These are phyloP conservation scores for Peronospora belbahrii DNA, from an alignment of 352 stramenopile genomes.

Conservation along the genomic window DNA sequence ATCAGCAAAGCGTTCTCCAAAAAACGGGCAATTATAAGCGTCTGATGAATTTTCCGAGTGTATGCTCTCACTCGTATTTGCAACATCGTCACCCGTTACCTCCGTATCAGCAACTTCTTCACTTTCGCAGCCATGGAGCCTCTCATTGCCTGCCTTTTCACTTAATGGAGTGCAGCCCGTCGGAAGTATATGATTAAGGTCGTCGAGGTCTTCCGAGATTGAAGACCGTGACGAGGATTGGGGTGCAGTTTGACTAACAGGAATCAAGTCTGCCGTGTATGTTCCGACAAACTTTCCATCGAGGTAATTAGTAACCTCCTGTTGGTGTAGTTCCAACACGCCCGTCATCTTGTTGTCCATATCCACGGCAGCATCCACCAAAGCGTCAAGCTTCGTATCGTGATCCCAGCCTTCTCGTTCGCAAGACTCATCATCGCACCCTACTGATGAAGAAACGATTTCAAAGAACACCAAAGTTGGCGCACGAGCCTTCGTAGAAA, in stretches of 20 bases:
- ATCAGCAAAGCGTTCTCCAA: constrained; percentile 85
- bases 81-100: constrained; percentile 5
- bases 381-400: constrained; percentile 7
- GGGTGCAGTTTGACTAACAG: constrained; percentile 9
- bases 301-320: constrained; percentile 48
- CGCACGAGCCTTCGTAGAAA: constrained; percentile 58
- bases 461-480: constrained; percentile 67
- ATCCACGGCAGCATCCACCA: constrained; percentile 22
- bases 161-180: constrained; percentile 18
- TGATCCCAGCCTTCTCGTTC: neutral
- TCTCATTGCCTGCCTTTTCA: constrained; percentile 7
- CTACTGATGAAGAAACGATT: constrained; percentile 29
- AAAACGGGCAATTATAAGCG: constrained; percentile 29
- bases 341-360: constrained; percentile 6
- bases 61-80: constrained; percentile 15
- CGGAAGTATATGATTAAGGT: constrained; percentile 21
- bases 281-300: constrained; percentile 40
- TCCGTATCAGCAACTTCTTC: constrained; percentile 22
- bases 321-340: constrained; percentile 16
- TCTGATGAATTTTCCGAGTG: constrained; percentile 12
- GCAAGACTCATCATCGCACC: neutral
- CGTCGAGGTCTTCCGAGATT: constrained; percentile 31
- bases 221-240: constrained; percentile 14
- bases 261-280: constrained; percentile 39
- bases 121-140: constrained; percentile 11